A percentile compares a stretch with the other conserved stretches of the same genome.
These are phyloP conservation scores for Colletotrichum incanum DNA, from an alignment of 2,329 filamentous ascomycete species.

Conservation along the genomic window DNA sequence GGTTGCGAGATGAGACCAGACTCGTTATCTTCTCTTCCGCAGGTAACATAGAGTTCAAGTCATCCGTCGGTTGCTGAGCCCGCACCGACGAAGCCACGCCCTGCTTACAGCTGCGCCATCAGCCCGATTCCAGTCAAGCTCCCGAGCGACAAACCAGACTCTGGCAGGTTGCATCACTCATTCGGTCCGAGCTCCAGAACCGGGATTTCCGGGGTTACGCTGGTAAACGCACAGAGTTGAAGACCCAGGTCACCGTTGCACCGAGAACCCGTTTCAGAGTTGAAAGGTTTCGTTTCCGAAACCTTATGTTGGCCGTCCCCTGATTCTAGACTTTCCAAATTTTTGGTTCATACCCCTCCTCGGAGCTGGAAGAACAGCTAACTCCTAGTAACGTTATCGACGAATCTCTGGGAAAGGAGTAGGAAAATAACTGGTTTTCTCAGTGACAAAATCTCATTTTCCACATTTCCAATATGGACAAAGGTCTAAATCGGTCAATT, in stretches of 20 bases:
- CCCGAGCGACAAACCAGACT: neutral
- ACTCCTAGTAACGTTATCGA: neutral
- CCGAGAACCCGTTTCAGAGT: constrained; percentile 21
- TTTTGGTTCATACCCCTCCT: neutral
- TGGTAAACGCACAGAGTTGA: no score
- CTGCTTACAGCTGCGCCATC: neutral
- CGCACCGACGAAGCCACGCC: neutral
- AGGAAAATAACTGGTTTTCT: neutral
- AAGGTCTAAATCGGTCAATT: constrained; percentile 25
- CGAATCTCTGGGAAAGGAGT: no score
- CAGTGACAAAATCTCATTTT: neutral
- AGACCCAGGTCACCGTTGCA: neutral
- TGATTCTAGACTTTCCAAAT: neutral
- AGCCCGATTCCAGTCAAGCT: constrained; percentile 17
- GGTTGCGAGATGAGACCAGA: no score
- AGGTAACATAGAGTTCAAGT: no score
- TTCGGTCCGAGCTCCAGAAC: no score
- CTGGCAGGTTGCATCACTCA: no score
- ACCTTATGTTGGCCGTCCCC: constrained; percentile 9
- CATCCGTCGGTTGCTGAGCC: no score
- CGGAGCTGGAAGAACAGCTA: no score
- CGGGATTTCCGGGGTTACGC: no score
- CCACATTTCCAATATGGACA: neutral
- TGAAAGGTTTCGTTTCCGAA: constrained; percentile 26
- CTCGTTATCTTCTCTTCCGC: no score